Evolutionary conservation across 768 basidiomycete species (phyloP).

Genomic region (Kondoa subrosea): DNA sequence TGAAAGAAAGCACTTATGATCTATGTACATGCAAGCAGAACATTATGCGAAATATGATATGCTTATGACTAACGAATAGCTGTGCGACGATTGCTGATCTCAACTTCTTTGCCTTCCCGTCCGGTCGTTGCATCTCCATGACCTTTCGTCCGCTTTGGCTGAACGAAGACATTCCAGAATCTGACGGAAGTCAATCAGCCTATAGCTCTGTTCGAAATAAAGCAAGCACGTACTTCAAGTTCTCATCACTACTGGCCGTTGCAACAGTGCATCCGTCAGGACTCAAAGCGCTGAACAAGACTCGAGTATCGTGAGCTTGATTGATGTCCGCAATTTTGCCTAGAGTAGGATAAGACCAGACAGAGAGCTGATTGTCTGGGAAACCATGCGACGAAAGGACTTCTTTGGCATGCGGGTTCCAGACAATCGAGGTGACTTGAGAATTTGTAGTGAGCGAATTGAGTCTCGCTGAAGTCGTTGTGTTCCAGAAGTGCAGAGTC

Average conservation of each 20-base stretch:
- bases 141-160: slow-evolving; percentile 12
- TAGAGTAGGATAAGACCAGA: slow-evolving; percentile 57
- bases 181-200: not conserved
- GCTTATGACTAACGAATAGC: slow-evolving; percentile 3
- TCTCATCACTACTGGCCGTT: slow-evolving; percentile 87
- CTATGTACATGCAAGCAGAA: no score
- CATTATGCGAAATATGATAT: not conserved
- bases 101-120: not conserved
- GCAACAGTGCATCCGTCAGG: slow-evolving; percentile 82
- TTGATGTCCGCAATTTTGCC: slow-evolving; percentile 67
- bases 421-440: slow-evolving; percentile 81
- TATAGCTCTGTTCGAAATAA: not conserved
- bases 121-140: not conserved
- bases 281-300: slow-evolving; percentile 65
- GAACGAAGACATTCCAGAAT: slow-evolving; percentile 29
- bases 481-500: slow-evolving; percentile 77
- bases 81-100: not conserved
- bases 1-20: no score
- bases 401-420: slow-evolving; percentile 74
- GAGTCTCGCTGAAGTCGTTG: slow-evolving; percentile 74
- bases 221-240: slow-evolving; percentile 59
- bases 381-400: slow-evolving; percentile 84
- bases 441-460: slow-evolving; percentile 72
- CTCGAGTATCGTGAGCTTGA: slow-evolving; percentile 81
- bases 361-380: slow-evolving; percentile 40